Evolutionary conservation across 768 basidiomycete genomes (phyloP), one percentile per base, ranked within the genome.

Genomic region (Suillus plorans): DNA sequence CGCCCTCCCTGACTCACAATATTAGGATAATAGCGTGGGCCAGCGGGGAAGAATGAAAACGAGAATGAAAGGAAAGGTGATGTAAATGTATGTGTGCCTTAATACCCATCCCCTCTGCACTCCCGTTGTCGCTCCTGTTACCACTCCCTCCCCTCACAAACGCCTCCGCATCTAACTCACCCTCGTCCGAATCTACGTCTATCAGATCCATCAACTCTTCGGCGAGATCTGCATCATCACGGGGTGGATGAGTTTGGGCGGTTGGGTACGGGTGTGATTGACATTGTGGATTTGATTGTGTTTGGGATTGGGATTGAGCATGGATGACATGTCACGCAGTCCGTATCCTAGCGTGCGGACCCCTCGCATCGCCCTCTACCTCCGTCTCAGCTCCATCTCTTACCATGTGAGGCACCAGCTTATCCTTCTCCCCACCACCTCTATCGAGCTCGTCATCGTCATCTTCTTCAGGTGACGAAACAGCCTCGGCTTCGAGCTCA

Each of bases 341-440:
- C 3, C 76, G 76, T 31, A 76, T 67, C 2, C 65, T 72, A 12
- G 68, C 71, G 8, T 71, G 72, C 41, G 63, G 44, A 4, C 74
- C 65, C 16, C 61, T 7, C 18, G 73, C 13, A 44, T 77, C 76
- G 0, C 65, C 67, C 58, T 77, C 76, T 1, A 78, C 76, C 41
- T 77, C 76, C 0, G 76, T 77, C 60, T 77, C 76, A 1, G 77
- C 77, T 6, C 76, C 77, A 7, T 76, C 74, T 2, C 74, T 71
- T 0, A 66, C 66, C 20, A 69, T 65, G 0, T 73, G 69, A 0
- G 68, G 73, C 56, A 12, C 10, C 41, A 8, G 39, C 60, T 28
- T 28, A 31, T 31, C 14, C 9, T 52, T 14, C 4, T 14, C 25
- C 62, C 18, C 76, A 68, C 72, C 69, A 2, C 72, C 72, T 1